phyloP scores from a whole-genome alignment of 2,329 filamentous ascomycete genomes.

The Xenoacremonium recifei region DNA sequence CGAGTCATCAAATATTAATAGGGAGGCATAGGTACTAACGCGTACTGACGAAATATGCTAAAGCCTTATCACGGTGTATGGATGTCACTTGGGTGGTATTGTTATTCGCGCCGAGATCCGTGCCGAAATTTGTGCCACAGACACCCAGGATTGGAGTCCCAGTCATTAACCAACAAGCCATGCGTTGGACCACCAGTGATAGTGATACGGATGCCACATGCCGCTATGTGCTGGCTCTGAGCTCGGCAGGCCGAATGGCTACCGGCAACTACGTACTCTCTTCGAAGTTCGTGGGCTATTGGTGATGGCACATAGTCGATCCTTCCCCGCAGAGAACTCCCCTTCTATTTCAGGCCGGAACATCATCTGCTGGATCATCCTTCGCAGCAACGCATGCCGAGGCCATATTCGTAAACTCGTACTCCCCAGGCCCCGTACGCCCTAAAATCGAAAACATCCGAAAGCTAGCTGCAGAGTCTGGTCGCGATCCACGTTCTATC shows the following conservation, averaged over 20 bases:
- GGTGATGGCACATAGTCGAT: constrained; percentile 49
- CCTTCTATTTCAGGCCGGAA: constrained; percentile 59
- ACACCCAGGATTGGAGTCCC: no score
- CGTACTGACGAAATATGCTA: no score
- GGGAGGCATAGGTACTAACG: no score
- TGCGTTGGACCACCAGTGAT: no score
- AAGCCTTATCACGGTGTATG: no score
- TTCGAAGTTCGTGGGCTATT: no score
- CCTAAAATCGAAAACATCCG: constrained; percentile 54
- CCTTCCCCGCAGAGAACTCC: constrained; percentile 57
- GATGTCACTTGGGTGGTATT: no score
- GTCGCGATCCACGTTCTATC: constrained; percentile 55
- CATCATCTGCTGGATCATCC: constrained; percentile 53
- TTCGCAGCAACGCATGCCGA: constrained; percentile 60
- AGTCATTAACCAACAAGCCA: no score
- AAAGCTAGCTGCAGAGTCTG: constrained; percentile 45
- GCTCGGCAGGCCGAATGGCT: constrained; percentile 59
- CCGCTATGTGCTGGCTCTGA: constrained; percentile 58
- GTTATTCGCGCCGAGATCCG: no score
- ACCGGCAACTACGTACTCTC: constrained; percentile 60
- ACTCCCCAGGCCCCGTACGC: constrained; percentile 46
- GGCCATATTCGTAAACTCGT: constrained; percentile 57
- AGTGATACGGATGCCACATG: no score
- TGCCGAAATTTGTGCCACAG: no score
- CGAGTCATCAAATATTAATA: no score